Evolutionary conservation across 1,139 yeast species (phyloP), one percentile per base, ranked within the genome.

Genomic region (Scheffersomyces cryptocercus): DNA sequence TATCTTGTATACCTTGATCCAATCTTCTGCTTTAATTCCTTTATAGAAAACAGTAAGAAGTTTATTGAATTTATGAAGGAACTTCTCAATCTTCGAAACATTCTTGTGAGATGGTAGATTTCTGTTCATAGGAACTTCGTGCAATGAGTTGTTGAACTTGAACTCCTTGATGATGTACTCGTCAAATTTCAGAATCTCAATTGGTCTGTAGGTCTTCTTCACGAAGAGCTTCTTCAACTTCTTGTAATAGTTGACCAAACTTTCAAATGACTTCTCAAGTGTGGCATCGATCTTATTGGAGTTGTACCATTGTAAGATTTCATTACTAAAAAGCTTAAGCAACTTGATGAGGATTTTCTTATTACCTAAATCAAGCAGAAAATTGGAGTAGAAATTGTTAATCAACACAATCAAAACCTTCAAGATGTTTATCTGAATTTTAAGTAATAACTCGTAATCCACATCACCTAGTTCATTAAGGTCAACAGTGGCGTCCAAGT

Each of bases 351-450:
- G 77, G 9, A 79, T 72, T 28, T 73, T 72, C 53, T 86, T 82
- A 53, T 85, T 83, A 13, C 68, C 65, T 49, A 85, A 60, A 53
- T 87, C 88, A 59, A 84, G 85, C 5, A 86, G 77, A 57, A 91
- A 88, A 59, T 88, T 95, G 31, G 79, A 66, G 59, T 85, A 89
- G 57, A 87, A 88, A 52, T 85, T 84, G 41, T 81, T 78, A 20
- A 89, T 80, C 65, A 95, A 76, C 34, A 85, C 78, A 40, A 83
- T 79, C 46, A 89, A 70, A 1, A 90, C 88, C 58, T 88, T 95
- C 49, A 90, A 70, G 36, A 90, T 82, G 40, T 95, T 95, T 42
- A 86, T 77, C 58, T 90, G 96, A 43, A 90, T 87, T 59, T 85
- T 70, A 77, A 53, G 83, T 77, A 61, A 82, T 72, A 67, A 77